Evolutionary conservation across 495 filamentous ascomycete species (phyloP).

Genomic region (Apiosordaria backusii): DNA sequence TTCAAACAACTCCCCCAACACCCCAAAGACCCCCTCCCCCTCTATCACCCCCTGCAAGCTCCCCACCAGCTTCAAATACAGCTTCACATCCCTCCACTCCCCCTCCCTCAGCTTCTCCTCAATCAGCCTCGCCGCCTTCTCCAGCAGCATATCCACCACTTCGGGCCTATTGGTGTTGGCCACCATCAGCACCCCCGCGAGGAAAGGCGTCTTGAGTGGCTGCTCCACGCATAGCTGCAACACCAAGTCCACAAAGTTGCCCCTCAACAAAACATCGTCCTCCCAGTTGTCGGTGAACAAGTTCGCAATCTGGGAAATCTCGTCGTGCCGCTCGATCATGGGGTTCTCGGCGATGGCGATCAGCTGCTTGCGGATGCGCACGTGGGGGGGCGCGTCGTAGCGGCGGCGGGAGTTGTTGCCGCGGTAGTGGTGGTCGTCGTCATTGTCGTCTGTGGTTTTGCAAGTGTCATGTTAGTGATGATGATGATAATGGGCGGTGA

Average conservation of each 20-base stretch:
- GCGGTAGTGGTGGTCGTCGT: constrained; percentile 72
- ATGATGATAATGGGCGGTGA: not conserved
- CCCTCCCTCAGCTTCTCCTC: constrained; percentile 65
- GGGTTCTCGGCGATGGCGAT: constrained; percentile 83
- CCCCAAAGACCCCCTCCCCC: constrained; percentile 78
- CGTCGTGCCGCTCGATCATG: constrained; percentile 75
- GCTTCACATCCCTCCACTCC: constrained; percentile 86
- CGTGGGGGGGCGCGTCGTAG: constrained; percentile 72
- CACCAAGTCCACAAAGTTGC: constrained; percentile 64
- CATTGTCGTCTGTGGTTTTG: constrained; percentile 42
- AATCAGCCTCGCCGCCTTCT: constrained; percentile 51
- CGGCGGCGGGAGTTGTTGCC: constrained; percentile 69
- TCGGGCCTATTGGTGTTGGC: constrained; percentile 71
- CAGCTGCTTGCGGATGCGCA: constrained; percentile 75
- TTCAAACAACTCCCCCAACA: constrained; percentile 80
- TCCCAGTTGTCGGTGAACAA: constrained; percentile 75
- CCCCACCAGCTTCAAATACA: constrained; percentile 79
- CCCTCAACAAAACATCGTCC: constrained; percentile 68
- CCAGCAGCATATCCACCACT: constrained; percentile 63
- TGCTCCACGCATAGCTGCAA: constrained; percentile 82
- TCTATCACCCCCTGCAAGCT: constrained; percentile 75
- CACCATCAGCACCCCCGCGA: constrained; percentile 74
- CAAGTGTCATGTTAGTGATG: not conserved
- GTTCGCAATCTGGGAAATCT: constrained; percentile 70
- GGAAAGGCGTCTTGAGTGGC: constrained; percentile 92